Base-by-base conservation (phyloP, 1,139 yeast genomes). In the Yamadazyma aaseri region DNA sequence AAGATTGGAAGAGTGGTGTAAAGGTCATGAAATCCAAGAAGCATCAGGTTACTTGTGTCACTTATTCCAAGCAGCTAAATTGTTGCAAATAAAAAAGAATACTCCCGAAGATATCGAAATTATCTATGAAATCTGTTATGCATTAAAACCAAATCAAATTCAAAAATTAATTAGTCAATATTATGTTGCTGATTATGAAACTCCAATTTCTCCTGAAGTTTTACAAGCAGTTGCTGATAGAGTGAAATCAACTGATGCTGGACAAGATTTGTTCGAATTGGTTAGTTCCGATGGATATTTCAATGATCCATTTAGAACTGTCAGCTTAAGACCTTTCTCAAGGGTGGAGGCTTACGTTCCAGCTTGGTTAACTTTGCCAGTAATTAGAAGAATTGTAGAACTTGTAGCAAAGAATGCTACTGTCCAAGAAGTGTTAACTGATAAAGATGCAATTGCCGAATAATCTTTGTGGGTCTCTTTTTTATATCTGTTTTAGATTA, bases 1-100 rank as follows among this genome's bases (percentile, higher is more conserved):
- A 5, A 78, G 98, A 53, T 74, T 94, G 50, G 97, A 90, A 60
- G 99, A 94, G 65, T 94, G 98, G 98, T 92, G 98, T 63, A 92
- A 89, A 64, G 81, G 92, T 4, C 97, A 92, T 59, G 95, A 86
- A 40, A 79, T 94, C 47, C 84, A 86, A 35, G 96, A 90, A 55
- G 96, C 95, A 4, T 77, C 92, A n/a, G 77, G 83, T 26, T 82
- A 89, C 53, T 73, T 94, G 57, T 83, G 85, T 45, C 97, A 90
- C 57, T 73, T 94, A 55, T 75, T 89, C 54, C 98, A 94, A 65
- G 94, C 96, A 17, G 94, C 97, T 31, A 94, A 94, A 65, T 70
- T 94, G 44, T 70, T 94, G 53, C 99, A 94, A 64, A 76, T 92
- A 56, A 79, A 95, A 60, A 92, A 90, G 67, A 84, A 85, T 49